Conservation (phyloP, 345 rosid species). For the Lepidium sativum region DNA sequence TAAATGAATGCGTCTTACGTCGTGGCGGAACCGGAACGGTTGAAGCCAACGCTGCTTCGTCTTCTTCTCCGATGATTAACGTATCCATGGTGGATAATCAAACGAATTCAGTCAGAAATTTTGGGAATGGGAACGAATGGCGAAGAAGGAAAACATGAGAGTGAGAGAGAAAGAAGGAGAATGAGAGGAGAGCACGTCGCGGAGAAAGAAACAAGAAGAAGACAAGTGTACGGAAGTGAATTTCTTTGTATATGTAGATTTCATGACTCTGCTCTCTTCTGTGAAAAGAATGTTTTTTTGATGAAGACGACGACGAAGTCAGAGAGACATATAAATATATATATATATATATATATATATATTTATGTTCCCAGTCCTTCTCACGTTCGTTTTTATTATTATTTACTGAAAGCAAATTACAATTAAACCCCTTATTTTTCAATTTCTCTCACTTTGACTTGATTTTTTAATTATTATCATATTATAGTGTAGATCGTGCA, state of each 20-base stretch:
- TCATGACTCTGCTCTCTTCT: constrained; percentile 15
- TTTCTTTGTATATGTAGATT: not conserved
- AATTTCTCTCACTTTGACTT: not conserved
- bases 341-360: not conserved
- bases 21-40: constrained; percentile 30
- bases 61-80: constrained; percentile 42
- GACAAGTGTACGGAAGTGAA: constrained; percentile 31
- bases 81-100: constrained; percentile 21
- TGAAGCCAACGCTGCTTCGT: constrained; percentile 38
- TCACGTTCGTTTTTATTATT: constrained; percentile 2
- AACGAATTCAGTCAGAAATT: not conserved
- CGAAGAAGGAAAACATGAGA: not conserved
- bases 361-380: not conserved
- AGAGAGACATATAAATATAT: not conserved
- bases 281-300: not conserved
- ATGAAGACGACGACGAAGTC: constrained; percentile 20
- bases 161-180: constrained; percentile 1
- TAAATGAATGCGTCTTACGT: constrained; percentile 44
- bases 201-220: constrained; percentile 30
- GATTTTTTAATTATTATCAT: not conserved
- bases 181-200: constrained; percentile 28
- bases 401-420: not conserved
- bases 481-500: constrained; percentile 6
- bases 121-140: not conserved
- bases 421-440: not conserved